A percentile compares a stretch with the other conserved stretches of the same genome.
Conservation (phyloP, 768 basidiomycete genomes). For the Pleurotus djamor region DNA sequence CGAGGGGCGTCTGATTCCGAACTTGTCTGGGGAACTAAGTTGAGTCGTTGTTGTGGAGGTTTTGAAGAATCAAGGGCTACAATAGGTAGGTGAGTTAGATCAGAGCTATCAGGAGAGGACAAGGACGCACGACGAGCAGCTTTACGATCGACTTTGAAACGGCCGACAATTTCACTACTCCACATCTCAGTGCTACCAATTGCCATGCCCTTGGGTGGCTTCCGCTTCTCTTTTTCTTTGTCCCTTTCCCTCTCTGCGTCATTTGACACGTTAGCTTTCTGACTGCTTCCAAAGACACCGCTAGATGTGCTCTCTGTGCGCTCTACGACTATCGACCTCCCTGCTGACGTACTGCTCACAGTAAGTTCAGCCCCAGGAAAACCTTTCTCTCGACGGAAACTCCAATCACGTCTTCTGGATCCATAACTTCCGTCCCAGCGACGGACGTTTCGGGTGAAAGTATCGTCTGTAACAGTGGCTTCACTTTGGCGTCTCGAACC, state of each 20-base stretch:
- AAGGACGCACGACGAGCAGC: conserved; percentile 32
- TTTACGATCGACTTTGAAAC: conserved; percentile 58
- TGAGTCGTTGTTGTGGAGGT: conserved; percentile 67
- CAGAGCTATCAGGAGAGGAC: conserved; percentile 1
- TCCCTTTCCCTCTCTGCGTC: conserved; percentile 21
- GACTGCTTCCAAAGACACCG: background rate
- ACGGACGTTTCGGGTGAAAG: conserved; percentile 36
- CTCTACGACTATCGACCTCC: conserved; percentile 3
- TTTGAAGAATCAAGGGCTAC: conserved; percentile 51
- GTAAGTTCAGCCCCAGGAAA: conserved; percentile 22
- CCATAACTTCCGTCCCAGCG: conserved; percentile 47
- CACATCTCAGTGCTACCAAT: conserved; percentile 62
- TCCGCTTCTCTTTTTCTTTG: conserved; percentile 10
- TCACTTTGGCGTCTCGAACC: conserved; percentile 38
- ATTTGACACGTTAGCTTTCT: background rate
- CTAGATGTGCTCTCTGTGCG: background rate
- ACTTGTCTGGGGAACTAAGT: conserved; percentile 54
- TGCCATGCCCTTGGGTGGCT: conserved; percentile 45
- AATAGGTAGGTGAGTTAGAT: background rate
- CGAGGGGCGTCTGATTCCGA: conserved; percentile 31
- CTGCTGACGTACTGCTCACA: conserved; percentile 10
- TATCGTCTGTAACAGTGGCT: conserved; percentile 35
- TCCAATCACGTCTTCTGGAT: conserved; percentile 49
- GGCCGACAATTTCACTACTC: conserved; percentile 61
- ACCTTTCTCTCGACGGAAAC: conserved; percentile 52